Evolutionary conservation across 169 alveolate genomes (phyloP), one percentile per base, ranked within the genome.

Genomic region (Theileria annulata): DNA sequence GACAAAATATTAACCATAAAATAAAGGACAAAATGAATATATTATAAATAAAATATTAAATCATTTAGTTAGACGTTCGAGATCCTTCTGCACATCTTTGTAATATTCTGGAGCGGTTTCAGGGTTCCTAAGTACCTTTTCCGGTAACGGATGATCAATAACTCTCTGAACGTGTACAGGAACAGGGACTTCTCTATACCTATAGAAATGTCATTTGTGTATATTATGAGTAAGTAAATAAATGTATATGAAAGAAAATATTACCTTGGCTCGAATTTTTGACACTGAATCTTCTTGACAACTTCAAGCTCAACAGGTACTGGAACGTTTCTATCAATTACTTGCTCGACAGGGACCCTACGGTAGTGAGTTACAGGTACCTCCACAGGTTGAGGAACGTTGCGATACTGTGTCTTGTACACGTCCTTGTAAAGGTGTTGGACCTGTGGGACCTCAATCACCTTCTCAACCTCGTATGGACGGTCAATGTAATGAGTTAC

Each of bases 351-450:
- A 17, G 97, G 97, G 72, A 95, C 91, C 23, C 95, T 94, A 17
- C 96, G 87, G 85, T 92, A 92, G 74, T 94, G 97, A 64, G 96
- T 93, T 88, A 95, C 93, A 6, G 97, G 97, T 15, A 95, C 96
- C 81, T 95, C 97, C 28, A 95, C 97, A 6, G 97, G 97, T 68
- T 95, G 92, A 15, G 97, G 97, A n/a, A 95, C 96, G 54, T 95
- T 95, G 73, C 97, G 94, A 89, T 95, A 95, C 77, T 95, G 97
- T 4, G 97, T 94, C 30, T 93, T 87, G 71, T 92, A 90, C 71
- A 93, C 96, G 71, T 93, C 93, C 88, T 91, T 88, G 84, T 93
- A 93, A 21, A 86, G 88, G 89, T 93, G 96, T 85, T 88, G 86
- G 47, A 95, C 90, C 71, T 95, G 96, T 30, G 97, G 97, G n/a